These are phyloP conservation scores for Peronospora destructor DNA, from an alignment of 352 stramenopile genomes.

Conservation along the genomic window DNA sequence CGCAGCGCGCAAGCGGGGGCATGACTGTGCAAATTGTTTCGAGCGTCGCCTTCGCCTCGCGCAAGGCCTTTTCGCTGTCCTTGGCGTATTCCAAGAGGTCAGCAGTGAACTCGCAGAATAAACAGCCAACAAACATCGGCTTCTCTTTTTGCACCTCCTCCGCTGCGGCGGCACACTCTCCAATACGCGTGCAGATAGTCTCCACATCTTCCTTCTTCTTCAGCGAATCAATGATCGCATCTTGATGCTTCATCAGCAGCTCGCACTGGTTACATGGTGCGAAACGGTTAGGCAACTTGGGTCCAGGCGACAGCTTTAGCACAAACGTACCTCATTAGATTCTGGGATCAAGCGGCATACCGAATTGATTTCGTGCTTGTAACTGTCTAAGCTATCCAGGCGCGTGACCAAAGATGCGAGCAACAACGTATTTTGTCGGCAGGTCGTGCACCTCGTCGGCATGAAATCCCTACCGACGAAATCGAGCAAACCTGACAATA, in stretches of 20 bases:
- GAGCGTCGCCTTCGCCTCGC: slow-evolving; percentile 57
- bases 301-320: not conserved
- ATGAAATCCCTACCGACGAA: slow-evolving; percentile 37
- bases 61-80: slow-evolving; percentile 42
- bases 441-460: slow-evolving; percentile 41
- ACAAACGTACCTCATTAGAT: slow-evolving; percentile 29
- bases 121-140: slow-evolving; percentile 51
- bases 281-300: not conserved
- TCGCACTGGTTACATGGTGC: slow-evolving; percentile 30
- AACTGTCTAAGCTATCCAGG: slow-evolving; percentile 41
- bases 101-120: slow-evolving; percentile 76
- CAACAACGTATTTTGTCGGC: slow-evolving; percentile 53
- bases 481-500: slow-evolving; percentile 34
- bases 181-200: slow-evolving; percentile 44
- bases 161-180: slow-evolving; percentile 24
- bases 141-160: slow-evolving; percentile 21
- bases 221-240: slow-evolving; percentile 45
- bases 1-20: slow-evolving; percentile 48
- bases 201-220: slow-evolving; percentile 44
- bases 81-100: slow-evolving; percentile 46
- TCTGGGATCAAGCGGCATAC: slow-evolving; percentile 58
- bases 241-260: slow-evolving; percentile 45
- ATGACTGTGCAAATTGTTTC: slow-evolving; percentile 74
- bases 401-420: slow-evolving; percentile 43
- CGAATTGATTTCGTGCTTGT: slow-evolving; percentile 39